These are phyloP conservation scores for Metschnikowia rubicola DNA, from an alignment of 805 yeast genomes.

Conservation along the genomic window DNA sequence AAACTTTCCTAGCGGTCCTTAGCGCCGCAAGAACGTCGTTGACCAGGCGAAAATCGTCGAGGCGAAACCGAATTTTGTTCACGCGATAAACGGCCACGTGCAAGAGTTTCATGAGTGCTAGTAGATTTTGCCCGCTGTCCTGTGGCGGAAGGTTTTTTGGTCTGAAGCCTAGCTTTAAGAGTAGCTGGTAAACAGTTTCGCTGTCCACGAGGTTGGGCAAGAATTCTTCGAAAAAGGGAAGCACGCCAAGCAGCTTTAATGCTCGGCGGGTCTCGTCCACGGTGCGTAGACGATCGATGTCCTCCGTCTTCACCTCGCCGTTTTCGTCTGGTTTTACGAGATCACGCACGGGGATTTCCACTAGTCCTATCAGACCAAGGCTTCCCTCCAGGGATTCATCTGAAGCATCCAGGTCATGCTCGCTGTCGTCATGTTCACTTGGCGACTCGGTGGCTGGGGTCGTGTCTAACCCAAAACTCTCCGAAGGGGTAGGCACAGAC, in stretches of 20 bases:
- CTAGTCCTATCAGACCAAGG: constrained; percentile 10
- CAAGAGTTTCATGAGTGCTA: constrained; percentile 48
- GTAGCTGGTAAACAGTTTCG: constrained; percentile 53
- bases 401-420: neutral
- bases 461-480: constrained; percentile 1
- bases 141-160: constrained; percentile 27
- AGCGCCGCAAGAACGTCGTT: constrained; percentile 49
- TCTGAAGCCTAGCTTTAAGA: constrained; percentile 61
- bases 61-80: constrained; percentile 49
- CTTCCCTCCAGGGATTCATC: constrained; percentile 1
- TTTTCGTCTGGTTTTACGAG: neutral
- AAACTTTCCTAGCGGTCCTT: constrained; percentile 38
- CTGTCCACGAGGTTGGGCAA: constrained; percentile 59
- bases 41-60: constrained; percentile 52
- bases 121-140: constrained; percentile 42
- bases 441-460: neutral
- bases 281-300: neutral
- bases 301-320: neutral
- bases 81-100: constrained; percentile 67
- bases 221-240: constrained; percentile 56
- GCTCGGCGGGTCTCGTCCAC: constrained; percentile 36
- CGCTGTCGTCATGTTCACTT: neutral
- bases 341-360: constrained; percentile 8
- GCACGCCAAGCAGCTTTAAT: constrained; percentile 58
- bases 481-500: neutral